phyloP scores from a whole-genome alignment of 1,284 basidiomycete species.

The Pyrrhoderma noxium region DNA sequence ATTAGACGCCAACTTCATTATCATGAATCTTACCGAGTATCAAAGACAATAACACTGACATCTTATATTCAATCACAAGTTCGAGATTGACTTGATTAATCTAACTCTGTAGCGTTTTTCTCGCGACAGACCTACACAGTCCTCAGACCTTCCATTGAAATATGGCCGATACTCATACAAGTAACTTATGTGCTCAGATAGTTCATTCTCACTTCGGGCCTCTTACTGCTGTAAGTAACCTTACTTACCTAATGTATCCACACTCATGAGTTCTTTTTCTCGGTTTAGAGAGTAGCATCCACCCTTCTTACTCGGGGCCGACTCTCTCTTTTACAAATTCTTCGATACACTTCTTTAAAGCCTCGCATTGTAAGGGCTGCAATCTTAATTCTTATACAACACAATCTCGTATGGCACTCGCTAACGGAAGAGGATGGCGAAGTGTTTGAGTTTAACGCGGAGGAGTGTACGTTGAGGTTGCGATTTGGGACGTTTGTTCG shows the following conservation, averaged over 20 bases:
- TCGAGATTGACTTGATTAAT: no score
- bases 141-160: background rate
- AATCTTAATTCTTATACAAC: conserved; percentile 83
- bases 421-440: conserved; percentile 68
- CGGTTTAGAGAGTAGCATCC: conserved; percentile 65
- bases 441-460: conserved; percentile 69
- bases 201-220: conserved; percentile 75
- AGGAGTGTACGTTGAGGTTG: conserved; percentile 73
- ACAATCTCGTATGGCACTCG: conserved; percentile 85
- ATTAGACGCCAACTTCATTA: background rate
- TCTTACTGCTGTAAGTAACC: conserved; percentile 56
- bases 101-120: no score
- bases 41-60: no score
- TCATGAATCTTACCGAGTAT: no score
- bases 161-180: conserved; percentile 70
- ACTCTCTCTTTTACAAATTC: conserved; percentile 63
- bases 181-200: conserved; percentile 67
- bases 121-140: no score
- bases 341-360: conserved; percentile 61
- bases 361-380: conserved; percentile 65
- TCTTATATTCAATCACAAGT: no score
- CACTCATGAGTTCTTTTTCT: conserved; percentile 27
- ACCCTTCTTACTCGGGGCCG: conserved; percentile 82
- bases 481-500: conserved; percentile 78
- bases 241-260: background rate